A percentile compares a stretch with the other conserved stretches of the same genome.
These are phyloP conservation scores for Melampsora abietis-canadensis DNA, from an alignment of 1,284 basidiomycete species.

Conservation along the genomic window DNA sequence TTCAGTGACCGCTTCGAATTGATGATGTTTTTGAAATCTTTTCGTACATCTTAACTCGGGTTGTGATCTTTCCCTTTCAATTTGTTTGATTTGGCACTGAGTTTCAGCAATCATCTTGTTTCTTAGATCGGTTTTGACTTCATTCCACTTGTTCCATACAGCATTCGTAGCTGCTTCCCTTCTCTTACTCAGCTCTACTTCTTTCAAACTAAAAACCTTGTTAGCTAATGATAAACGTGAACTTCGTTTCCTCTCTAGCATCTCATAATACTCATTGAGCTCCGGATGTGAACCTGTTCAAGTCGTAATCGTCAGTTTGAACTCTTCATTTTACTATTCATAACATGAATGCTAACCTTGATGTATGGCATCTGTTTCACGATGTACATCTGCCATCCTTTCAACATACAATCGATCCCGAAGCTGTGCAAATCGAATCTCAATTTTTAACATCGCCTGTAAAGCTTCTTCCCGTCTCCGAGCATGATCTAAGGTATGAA, in stretches of 20 bases:
- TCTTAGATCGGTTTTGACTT: constrained; percentile 35
- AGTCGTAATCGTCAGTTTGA: background rate
- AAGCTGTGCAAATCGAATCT: constrained; percentile 60
- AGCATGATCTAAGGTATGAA: constrained; percentile 31
- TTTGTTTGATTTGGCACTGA: constrained; percentile 32
- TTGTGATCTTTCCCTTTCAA: constrained; percentile 37
- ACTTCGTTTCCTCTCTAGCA: constrained; percentile 36
- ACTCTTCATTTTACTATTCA: no score
- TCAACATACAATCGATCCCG: constrained; percentile 61
- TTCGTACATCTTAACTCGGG: constrained; percentile 38
- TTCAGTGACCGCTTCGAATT: background rate
- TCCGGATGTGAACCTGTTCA: constrained; percentile 37
- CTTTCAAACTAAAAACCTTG: constrained; percentile 40
- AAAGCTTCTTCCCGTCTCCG: constrained; percentile 55
- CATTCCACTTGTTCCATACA: constrained; percentile 42
- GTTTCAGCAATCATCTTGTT: constrained; percentile 30
- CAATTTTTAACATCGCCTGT: constrained; percentile 59
- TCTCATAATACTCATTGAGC: constrained; percentile 39
- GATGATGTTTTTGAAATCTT: background rate
- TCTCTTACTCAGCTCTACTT: constrained; percentile 38
- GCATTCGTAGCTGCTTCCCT: constrained; percentile 38
- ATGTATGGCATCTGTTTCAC: constrained; percentile 59
- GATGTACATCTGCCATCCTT: constrained; percentile 59
- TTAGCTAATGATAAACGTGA: constrained; percentile 37
- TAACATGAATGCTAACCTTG: constrained; percentile 54